Percentiles rank a stretch among this genome's conserved stretches.
Conservation (phyloP, 169 alveolate species). For the Perkinsus olseni region DNA sequence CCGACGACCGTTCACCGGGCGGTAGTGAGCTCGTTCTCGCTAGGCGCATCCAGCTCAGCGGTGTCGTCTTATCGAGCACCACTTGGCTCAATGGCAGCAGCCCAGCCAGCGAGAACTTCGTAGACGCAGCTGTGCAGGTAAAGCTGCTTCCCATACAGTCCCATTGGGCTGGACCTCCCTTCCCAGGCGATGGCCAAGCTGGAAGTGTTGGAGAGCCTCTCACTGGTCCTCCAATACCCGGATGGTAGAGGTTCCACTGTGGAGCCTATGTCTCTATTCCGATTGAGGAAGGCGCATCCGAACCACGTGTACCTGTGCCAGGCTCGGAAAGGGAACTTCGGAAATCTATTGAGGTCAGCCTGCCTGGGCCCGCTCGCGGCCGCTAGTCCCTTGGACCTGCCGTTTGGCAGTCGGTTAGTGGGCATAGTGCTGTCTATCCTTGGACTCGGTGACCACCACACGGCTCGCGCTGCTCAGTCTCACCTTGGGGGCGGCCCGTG, state of each 20-base stretch:
- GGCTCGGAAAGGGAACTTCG: background rate
- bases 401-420: too few species aligned
- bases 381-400: too few species aligned
- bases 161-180: background rate
- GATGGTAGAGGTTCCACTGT: background rate
- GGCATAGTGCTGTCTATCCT: too few species aligned
- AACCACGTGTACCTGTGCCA: background rate
- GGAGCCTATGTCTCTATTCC: background rate
- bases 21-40: background rate
- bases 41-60: background rate
- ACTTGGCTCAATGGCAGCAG: background rate
- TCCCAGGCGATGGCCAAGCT: background rate
- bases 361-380: background rate
- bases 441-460: too few species aligned
- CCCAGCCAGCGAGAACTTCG: background rate
- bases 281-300: background rate
- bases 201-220: background rate
- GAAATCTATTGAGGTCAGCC: background rate
- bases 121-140: background rate
- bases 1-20: background rate
- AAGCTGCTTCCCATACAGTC: background rate
- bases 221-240: background rate
- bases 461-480: background rate
- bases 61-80: background rate
- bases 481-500: background rate